Evolutionary conservation across 257 asterid genomes (phyloP).

Genomic region (Scutellaria galericulata): DNA sequence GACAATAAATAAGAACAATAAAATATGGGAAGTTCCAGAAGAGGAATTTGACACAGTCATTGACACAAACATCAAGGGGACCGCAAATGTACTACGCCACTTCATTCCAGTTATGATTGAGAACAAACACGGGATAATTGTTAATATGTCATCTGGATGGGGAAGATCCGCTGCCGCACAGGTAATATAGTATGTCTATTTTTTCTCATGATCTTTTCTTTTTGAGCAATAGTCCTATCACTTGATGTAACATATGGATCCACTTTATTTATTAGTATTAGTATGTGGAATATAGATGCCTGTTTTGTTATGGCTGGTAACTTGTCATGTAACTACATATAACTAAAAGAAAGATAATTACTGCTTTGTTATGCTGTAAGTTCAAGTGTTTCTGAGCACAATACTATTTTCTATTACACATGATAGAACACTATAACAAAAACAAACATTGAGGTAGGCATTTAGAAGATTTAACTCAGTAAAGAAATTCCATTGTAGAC

Average conservation of each 20-base stretch:
- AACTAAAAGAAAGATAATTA: constrained; percentile 25
- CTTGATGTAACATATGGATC: background rate
- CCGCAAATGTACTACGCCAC: constrained; percentile 81
- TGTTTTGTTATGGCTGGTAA: constrained; percentile 24
- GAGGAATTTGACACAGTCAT: constrained; percentile 86
- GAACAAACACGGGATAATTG: constrained; percentile 84
- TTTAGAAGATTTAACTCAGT: constrained; percentile 3
- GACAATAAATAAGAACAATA: constrained; percentile 84
- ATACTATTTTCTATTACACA: background rate
- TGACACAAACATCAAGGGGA: constrained; percentile 88
- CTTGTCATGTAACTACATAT: constrained; percentile 22
- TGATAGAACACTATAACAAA: background rate
- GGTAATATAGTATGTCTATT: constrained; percentile 49
- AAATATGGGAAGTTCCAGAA: constrained; percentile 89
- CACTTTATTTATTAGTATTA: background rate
- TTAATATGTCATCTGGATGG: constrained; percentile 98
- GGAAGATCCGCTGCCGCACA: constrained; percentile 99
- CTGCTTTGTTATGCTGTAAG: constrained; percentile 22
- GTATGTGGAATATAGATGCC: constrained; percentile 5
- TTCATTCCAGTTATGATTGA: constrained; percentile 87
- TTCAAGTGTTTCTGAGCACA: constrained; percentile 13
- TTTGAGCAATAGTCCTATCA: background rate
- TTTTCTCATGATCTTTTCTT: constrained; percentile 25
- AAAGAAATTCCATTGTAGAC: background rate
- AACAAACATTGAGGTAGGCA: constrained; percentile 4